Percentiles rank a stretch among this genome's conserved stretches.
Evolutionary conservation across 441 rosid genomes (phyloP).

Genomic region (Capsella rubella): DNA sequence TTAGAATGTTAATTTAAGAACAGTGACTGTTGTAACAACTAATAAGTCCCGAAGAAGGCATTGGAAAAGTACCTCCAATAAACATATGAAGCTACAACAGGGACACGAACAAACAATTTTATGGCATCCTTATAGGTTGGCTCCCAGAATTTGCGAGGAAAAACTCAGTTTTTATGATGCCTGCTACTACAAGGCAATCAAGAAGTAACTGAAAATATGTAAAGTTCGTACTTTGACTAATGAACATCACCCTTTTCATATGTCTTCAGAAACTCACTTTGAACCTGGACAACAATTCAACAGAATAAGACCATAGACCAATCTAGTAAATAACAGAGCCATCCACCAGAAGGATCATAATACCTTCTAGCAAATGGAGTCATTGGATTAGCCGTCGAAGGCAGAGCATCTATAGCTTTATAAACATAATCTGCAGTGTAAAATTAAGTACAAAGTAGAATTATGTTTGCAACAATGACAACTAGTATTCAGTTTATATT

Average conservation of each 20-base stretch:
- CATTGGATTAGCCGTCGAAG: slow-evolving; percentile 91
- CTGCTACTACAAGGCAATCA: too few species aligned
- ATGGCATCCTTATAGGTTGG: slow-evolving; percentile 86
- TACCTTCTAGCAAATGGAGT: slow-evolving; percentile 87
- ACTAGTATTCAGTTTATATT: too few species aligned
- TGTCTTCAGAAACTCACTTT: slow-evolving; percentile 94
- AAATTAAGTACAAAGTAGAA: too few species aligned
- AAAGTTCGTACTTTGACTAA: too few species aligned
- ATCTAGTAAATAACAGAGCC: slow-evolving; percentile 17
- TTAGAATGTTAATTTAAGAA: slow-evolving; percentile 15
- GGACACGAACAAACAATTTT: slow-evolving; percentile 85
- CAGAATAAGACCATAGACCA: slow-evolving; percentile 8
- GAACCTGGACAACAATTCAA: slow-evolving; percentile 60
- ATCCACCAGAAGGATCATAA: slow-evolving; percentile 94
- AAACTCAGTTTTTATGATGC: too few species aligned
- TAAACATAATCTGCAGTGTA: slow-evolving; percentile 72
- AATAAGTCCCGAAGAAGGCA: background rate
- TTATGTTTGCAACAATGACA: too few species aligned
- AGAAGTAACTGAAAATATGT: too few species aligned
- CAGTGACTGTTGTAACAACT: background rate
- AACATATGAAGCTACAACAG: slow-evolving; percentile 83
- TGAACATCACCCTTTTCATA: slow-evolving; percentile 86
- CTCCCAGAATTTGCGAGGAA: too few species aligned
- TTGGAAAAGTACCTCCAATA: slow-evolving; percentile 62
- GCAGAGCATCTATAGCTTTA: slow-evolving; percentile 86